Percentiles rank a stretch among this genome's conserved stretches.
phyloP scores from a whole-genome alignment of 139 green algal species.

The Coelastrella sp. region DNA sequence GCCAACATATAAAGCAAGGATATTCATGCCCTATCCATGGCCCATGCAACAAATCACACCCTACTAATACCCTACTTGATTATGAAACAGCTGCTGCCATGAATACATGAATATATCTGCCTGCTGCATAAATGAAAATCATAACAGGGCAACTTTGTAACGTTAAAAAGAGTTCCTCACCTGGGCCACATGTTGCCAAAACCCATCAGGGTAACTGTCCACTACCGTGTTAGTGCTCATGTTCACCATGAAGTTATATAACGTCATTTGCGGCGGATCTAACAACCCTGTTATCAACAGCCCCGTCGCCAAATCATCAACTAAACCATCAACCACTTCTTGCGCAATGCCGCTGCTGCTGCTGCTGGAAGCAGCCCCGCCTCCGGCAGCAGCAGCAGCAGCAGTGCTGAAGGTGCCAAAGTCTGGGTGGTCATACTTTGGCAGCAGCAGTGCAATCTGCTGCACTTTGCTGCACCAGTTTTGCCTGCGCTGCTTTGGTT shows the following conservation, averaged over 20 bases:
- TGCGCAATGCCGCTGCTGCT: background rate
- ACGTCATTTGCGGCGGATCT: conserved; percentile 5
- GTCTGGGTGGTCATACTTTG: conserved; percentile 9
- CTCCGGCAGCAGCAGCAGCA: background rate
- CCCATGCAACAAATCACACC: too few species aligned
- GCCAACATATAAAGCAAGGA: too few species aligned
- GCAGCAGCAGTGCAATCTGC: conserved; percentile 22
- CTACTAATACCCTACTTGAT: too few species aligned
- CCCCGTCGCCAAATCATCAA: background rate
- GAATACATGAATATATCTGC: too few species aligned
- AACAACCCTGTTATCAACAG: conserved; percentile 2
- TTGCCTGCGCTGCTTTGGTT: background rate
- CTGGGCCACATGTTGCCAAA: conserved; percentile 6
- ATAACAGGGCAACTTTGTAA: too few species aligned
- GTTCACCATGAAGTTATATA: conserved; percentile 35
- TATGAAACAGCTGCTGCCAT: too few species aligned
- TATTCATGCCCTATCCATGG: too few species aligned
- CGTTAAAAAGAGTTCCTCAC: background rate
- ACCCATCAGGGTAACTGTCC: background rate
- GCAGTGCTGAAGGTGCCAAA: conserved; percentile 4
- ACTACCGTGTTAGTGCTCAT: background rate
- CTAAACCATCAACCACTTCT: background rate
- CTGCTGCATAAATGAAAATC: too few species aligned
- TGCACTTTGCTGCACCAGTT: background rate
- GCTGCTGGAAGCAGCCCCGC: background rate